Evolutionary conservation across 2,329 filamentous ascomycete species (phyloP), one percentile per base, ranked within the genome.

Genomic region (Colletotrichum agaves): DNA sequence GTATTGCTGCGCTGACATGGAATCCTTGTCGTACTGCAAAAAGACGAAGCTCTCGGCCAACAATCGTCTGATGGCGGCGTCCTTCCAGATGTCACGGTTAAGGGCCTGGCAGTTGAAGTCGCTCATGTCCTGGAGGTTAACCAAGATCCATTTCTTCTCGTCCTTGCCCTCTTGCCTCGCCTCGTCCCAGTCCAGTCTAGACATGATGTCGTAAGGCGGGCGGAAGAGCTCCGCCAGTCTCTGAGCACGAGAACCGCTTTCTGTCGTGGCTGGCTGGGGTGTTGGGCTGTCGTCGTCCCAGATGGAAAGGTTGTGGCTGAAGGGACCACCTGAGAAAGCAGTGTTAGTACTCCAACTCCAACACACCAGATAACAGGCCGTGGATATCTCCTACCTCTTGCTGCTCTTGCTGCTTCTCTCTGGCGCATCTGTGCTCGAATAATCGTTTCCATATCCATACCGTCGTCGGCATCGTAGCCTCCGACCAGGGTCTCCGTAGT

Each of bases 51-150:
- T 94, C 76, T 98, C 95, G 73, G 88, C 88, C 33, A 99, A 85
- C 1, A 97, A 88, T n/a, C 92, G 89, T 73, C 87, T 88, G 64
- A 99, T 89, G 2, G 90, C 86, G 17, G 87, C 79, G 73, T 98
- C 92, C 80, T 98, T 98, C 96, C 96, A 99, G 61, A 98, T 89
- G 77, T 99, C 96, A 49, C 96, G 88, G 76, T 99, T 99, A 17
- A 99, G 83, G 3, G 93, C 87, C 77, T 99, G 96, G 78, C 96
- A 99, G 78, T 96, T 92, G 78, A 99, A 99, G 74, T 97, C 90
- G 39, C 92, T 92, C 71, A 93, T 89, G 76, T 99, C 94, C 79
- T 99, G 96, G 15, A 99, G 90, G 77, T 99, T 98, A 70, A 98
- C 93, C 72, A 99, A 80, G 53, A 99, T 87, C 96, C 96, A 99